Evolutionary conservation across 495 filamentous ascomycete genomes (phyloP).

Genomic region (Evansstolkia leycettana): DNA sequence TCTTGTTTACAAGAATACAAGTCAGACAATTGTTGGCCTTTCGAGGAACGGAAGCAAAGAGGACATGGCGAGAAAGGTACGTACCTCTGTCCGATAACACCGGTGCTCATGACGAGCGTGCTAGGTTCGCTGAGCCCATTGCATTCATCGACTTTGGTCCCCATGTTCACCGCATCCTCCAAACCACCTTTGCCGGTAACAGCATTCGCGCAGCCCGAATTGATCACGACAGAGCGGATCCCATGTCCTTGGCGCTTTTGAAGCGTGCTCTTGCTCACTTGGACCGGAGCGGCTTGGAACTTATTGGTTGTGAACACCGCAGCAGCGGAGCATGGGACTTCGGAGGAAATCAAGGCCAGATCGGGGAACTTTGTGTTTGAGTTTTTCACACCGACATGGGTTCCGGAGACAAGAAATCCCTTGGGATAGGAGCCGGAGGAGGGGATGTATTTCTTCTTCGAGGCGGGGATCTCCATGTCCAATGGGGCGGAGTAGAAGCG

Average conservation of each 20-base stretch:
- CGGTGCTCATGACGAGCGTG: constrained; percentile 93
- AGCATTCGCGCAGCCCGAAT: constrained; percentile 94
- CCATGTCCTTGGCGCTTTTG: constrained; percentile 52
- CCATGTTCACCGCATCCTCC: constrained; percentile 83
- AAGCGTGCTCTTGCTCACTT: constrained; percentile 63
- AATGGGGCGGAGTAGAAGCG: constrained; percentile 50
- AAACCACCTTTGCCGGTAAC: constrained; percentile 88
- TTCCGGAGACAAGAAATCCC: constrained; percentile 79
- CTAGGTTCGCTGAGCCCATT: constrained; percentile 49
- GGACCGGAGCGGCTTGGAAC: constrained; percentile 92
- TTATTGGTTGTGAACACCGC: constrained; percentile 97
- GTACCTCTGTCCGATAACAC: constrained; percentile 90
- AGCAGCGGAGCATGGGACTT: constrained; percentile 78
- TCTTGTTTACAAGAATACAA: constrained; percentile 33
- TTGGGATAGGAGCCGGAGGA: constrained; percentile 74
- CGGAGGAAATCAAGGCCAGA: constrained; percentile 77
- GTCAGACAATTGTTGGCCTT: too few species aligned
- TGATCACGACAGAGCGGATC: constrained; percentile 75
- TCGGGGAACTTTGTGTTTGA: constrained; percentile 82
- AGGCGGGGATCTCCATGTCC: constrained; percentile 49
- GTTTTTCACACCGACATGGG: constrained; percentile 88
- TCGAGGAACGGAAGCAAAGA: too few species aligned
- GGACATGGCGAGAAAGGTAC: neutral
- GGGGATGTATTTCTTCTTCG: constrained; percentile 82
- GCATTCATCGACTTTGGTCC: constrained; percentile 57